phyloP scores from a whole-genome alignment of 2,329 filamentous ascomycete species.

The Colletotrichum sp. region DNA sequence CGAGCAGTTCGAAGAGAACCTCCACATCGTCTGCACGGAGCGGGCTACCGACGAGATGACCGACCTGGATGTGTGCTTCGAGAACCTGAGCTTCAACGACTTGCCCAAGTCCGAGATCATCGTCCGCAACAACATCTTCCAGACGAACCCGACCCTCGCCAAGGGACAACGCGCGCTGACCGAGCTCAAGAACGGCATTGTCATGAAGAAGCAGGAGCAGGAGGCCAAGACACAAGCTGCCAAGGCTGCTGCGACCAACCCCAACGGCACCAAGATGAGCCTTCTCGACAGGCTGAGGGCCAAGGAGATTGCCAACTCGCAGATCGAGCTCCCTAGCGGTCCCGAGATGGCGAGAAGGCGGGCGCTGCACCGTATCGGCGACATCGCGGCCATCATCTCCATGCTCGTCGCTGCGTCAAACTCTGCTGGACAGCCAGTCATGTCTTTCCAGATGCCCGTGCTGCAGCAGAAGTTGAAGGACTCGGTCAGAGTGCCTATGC shows the following conservation, averaged over 20 bases:
- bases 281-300: conserved; percentile 78
- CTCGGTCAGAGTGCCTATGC: conserved; percentile 64
- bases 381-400: conserved; percentile 71
- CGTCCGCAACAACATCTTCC: conserved; percentile 50
- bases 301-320: conserved; percentile 65
- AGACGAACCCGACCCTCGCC: conserved; percentile 60
- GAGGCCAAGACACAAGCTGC: conserved; percentile 38
- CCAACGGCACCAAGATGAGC: conserved; percentile 61
- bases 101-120: conserved; percentile 62
- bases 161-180: conserved; percentile 74
- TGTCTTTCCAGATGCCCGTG: conserved; percentile 69
- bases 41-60: conserved; percentile 32
- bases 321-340: conserved; percentile 45
- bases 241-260: conserved; percentile 36
- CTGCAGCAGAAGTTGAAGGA: conserved; percentile 71
- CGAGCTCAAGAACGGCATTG: conserved; percentile 69
- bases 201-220: conserved; percentile 54
- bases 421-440: conserved; percentile 55
- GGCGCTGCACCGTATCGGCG: conserved; percentile 71
- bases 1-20: conserved; percentile 56
- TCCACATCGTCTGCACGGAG: conserved; percentile 50
- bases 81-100: conserved; percentile 34
- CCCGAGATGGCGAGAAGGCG: conserved; percentile 65
- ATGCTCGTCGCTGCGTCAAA: conserved; percentile 64
- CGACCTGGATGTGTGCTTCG: conserved; percentile 54